These are phyloP conservation scores for Jackrogersella minutella DNA, from an alignment of 495 filamentous ascomycete genomes.

Conservation along the genomic window DNA sequence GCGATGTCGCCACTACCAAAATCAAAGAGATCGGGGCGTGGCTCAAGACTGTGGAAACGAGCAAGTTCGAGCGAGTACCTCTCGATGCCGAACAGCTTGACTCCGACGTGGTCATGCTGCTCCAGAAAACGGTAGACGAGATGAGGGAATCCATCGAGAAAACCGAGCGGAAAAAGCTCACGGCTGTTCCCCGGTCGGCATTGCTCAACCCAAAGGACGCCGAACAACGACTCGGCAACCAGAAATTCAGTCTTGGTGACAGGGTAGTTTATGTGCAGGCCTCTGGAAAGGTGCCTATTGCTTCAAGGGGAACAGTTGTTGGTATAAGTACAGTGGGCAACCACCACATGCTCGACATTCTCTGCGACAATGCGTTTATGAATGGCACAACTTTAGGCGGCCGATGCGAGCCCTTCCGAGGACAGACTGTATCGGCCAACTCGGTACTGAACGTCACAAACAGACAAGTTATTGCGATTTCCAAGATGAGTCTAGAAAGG, in stretches of 20 bases:
- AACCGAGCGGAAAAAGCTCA: slow-evolving; percentile 69
- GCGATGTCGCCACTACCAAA: slow-evolving; percentile 66
- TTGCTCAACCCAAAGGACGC: slow-evolving; percentile 91
- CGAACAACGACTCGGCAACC: slow-evolving; percentile 86
- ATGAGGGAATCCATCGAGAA: slow-evolving; percentile 55
- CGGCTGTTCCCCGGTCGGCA: slow-evolving; percentile 81
- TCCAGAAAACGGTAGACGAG: slow-evolving; percentile 78
- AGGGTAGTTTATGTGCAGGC: slow-evolving; percentile 92
- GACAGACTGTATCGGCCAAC: slow-evolving; percentile 84
- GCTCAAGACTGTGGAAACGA: slow-evolving; percentile 89
- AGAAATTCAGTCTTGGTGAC: slow-evolving; percentile 86
- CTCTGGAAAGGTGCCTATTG: slow-evolving; percentile 94
- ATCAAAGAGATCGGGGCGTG: slow-evolving; percentile 90
- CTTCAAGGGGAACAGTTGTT: slow-evolving; percentile 87
- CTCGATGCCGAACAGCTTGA: slow-evolving; percentile 96
- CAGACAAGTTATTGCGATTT: slow-evolving; percentile 78
- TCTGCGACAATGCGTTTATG: slow-evolving; percentile 96
- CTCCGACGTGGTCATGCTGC: slow-evolving; percentile 81
- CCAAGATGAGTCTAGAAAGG: slow-evolving; percentile 70
- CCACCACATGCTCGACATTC: slow-evolving; percentile 83
- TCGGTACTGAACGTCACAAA: slow-evolving; percentile 88
- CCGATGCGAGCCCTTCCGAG: slow-evolving; percentile 93
- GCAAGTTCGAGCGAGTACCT: slow-evolving; percentile 90
- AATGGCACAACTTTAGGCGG: slow-evolving; percentile 88
- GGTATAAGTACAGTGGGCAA: slow-evolving; percentile 87